Percentiles rank a stretch among this genome's conserved stretches.
These are phyloP conservation scores for Tephrocybe sp. DNA, from an alignment of 768 basidiomycete genomes.

Conservation along the genomic window DNA sequence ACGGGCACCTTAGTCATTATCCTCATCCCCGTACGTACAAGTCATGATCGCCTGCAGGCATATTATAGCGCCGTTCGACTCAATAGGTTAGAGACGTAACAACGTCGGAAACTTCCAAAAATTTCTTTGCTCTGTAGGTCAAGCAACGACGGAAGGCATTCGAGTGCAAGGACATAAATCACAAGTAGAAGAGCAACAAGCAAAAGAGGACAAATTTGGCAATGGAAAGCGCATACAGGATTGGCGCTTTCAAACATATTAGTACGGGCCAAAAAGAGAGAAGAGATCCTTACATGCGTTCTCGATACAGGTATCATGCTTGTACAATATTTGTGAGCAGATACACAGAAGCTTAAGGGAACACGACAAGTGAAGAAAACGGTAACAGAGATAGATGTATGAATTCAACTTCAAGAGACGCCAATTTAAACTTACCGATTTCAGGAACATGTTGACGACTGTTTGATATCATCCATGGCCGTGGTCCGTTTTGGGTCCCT, in stretches of 20 bases:
- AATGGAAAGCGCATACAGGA: constrained; percentile 17
- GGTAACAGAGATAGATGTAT: constrained; percentile 3
- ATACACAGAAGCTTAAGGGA: constrained; percentile 24
- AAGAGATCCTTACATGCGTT: constrained; percentile 27
- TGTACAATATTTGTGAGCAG: constrained; percentile 22
- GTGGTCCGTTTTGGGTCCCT: no score
- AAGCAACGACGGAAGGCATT: constrained; percentile 33
- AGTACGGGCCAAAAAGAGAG: constrained; percentile 19
- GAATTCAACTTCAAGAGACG: constrained; percentile 7
- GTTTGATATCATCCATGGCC: no score
- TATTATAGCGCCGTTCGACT: constrained; percentile 30
- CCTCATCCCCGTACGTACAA: constrained; percentile 80
- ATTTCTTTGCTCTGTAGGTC: constrained; percentile 30
- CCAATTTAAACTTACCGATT: no score
- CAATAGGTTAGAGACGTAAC: constrained; percentile 21
- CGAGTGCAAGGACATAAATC: constrained; percentile 41
- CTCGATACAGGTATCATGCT: constrained; percentile 21
- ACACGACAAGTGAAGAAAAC: constrained; percentile 14
- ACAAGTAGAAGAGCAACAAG: no score
- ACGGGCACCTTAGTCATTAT: constrained; percentile 27
- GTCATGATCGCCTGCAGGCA: constrained; percentile 82
- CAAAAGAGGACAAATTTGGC: no score
- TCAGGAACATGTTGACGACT: no score
- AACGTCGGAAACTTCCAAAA: constrained; percentile 22
- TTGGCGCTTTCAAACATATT: constrained; percentile 19